Evolutionary conservation across 768 basidiomycete genomes (phyloP), one percentile per base, ranked within the genome.

Genomic region (Xerocomus spinulosus): DNA sequence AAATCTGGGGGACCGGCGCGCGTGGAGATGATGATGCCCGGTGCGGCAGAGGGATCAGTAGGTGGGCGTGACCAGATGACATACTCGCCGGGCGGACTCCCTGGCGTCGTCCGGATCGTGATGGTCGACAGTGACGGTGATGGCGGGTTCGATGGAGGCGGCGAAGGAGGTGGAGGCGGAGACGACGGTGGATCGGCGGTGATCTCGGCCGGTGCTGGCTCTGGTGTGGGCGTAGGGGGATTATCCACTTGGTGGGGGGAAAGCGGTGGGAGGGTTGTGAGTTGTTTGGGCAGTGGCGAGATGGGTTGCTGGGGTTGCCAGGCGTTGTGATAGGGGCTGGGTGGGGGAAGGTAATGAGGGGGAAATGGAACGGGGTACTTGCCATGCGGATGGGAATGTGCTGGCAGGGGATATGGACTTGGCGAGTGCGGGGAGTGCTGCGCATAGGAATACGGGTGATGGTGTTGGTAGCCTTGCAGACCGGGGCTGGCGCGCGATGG

Each of bases 41-140:
- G 85, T 0, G 86, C 87, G 37, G 67, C 62, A 3, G 76, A 68
- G 0, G 87, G 87, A 60, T 87, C 70, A 3, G 72, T 67, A 0
- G 87, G 87, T 21, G 84, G 77, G n/a, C 76, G 76, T 0, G 86
- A 84, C 84, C 85, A 88, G 30, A 89, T 77, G 5, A 80, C 83
- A 68, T 79, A 87, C 30, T 68, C 67, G 9, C 67, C 28, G 37
- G 21, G 9, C 21, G 38, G 13, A 26, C 5, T 24, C 23, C 43
- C n/a, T 42, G 36, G 41, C 18, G 21, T 4, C 25, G 18, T 17
- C 0, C 28, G 20, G 15, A 56, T 52, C n/a, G 44, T 42, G 15
- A 37, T 13, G 33, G n/a, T 42, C 7, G 53, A 42, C 9, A 41
- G 32, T 12, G 29, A 25, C 5, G 43, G 53, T 21, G 52, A 41